Base-by-base conservation (phyloP, 2,329 filamentous ascomycete species). In the Pseudocercospora fijiensis region DNA sequence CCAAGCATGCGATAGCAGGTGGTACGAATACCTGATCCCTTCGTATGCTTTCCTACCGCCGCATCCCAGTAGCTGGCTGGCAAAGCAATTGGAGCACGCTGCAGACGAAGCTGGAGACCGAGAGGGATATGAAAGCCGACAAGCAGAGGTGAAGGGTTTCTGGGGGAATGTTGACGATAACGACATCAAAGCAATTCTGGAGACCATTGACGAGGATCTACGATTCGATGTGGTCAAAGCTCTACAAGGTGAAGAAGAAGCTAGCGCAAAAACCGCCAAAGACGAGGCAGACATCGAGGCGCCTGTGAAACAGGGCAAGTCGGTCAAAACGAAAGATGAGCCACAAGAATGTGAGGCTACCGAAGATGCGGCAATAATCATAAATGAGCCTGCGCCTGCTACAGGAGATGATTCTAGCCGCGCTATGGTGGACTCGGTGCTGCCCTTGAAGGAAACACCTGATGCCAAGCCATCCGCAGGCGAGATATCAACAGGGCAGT, bases 1-100 rank as follows among this genome's bases (percentile, higher is more conserved):
- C 78, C 90, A 96, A 75, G 86, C 91, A 61, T 97, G 94, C 78
- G 95, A 99, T 78, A 96, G 92, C 26, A 85, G 95, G 70, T 96
- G 93, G 84, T 99, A 99, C 79, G 95, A 99, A 80, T 99, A 99
- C 75, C 82, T 99, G 58, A 91, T 99, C 77, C 95, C 95, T 2
- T 95, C 90, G 47, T 92, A 98, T 78, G 92, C 90, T 62, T 90
- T 99, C 70, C 80, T 99, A 30, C 95, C 95, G 20, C 95, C 95
- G 0, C 93, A 98, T 75, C 93, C 93, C 0, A 88, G 89, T 67
- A 96, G 91, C 65, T 96, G 86, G 75, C 78, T 99, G 37, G 93
- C 91, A 8, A 90, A 89, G 78, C 91, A 92, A 74, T 81, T 96
- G n/a, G 84, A 86, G n/a, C 87, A 94, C 71, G 81, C 87, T 59